Percentiles rank a stretch among this genome's conserved stretches.
Conservation (phyloP, 2,329 filamentous ascomycete genomes). For the Scortechinia acanthostroma region DNA sequence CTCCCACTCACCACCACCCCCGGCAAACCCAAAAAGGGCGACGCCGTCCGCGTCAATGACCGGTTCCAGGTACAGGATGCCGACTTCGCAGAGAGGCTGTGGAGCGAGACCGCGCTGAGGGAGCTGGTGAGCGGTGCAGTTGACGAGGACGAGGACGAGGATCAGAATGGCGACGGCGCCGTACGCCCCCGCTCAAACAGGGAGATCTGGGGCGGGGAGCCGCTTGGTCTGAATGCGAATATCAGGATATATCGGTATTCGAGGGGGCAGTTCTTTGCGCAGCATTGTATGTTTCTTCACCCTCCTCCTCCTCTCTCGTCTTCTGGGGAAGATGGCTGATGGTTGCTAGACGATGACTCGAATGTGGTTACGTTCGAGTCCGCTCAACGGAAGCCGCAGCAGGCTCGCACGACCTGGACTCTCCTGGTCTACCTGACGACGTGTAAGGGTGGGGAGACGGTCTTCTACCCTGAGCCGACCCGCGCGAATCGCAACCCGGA, state of each 20-base stretch:
- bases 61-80: conserved; percentile 76
- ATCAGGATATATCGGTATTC: conserved; percentile 84
- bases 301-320: no score
- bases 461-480: conserved; percentile 68
- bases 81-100: conserved; percentile 67
- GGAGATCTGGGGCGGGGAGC: conserved; percentile 60
- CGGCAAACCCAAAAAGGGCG: conserved; percentile 69
- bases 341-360: conserved; percentile 70
- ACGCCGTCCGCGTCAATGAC: conserved; percentile 82
- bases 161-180: background rate
- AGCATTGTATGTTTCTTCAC: conserved; percentile 77
- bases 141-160: background rate
- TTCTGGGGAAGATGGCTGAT: background rate
- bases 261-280: conserved; percentile 82
- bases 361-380: conserved; percentile 61
- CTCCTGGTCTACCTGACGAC: conserved; percentile 81
- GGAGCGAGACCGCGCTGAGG: conserved; percentile 70
- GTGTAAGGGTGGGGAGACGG: conserved; percentile 80
- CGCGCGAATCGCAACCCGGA: conserved; percentile 45
- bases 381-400: conserved; percentile 13
- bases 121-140: conserved; percentile 37
- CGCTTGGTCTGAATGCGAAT: conserved; percentile 79
- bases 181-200: background rate
- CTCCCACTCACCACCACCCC: conserved; percentile 74
- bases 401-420: conserved; percentile 77